Base-by-base conservation (phyloP, 2,329 filamentous ascomycete species). In the Ophiostoma australiae region DNA sequence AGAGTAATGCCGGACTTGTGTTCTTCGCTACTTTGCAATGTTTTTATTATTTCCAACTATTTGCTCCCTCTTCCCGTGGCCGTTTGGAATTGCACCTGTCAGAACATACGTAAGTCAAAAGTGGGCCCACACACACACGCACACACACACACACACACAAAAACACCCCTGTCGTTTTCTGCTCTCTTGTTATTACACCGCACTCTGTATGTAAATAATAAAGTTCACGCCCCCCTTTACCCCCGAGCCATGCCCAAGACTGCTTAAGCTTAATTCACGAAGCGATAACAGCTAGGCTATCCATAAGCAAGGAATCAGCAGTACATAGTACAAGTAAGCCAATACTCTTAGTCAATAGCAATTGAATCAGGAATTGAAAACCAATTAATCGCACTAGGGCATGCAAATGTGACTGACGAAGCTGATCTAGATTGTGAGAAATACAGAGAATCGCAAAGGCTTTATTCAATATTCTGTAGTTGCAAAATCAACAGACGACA, bases 181-280 rank as follows among this genome's bases (percentile, higher is more conserved):
- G 5, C 6, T 33, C 4, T 2, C 27, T 31, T 31, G 27, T 31
- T 31, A 31, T 31, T 31, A 31, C 27, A 63, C 13, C 20, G 39
- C 39, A 13, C 39, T 41, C 8, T 41, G 39, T 3, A 31, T 31
- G 27, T 31, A 41, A 61, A 23, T 27, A 65, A 63, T 63, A 58
- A 52, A 31, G 31, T 37, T 31, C 68, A 63, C 68, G 41, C 68
- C 63, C 68, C 68, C 63, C 35, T 39, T 39, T 39, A 39, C 72
- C 72, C 73, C 74, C 74, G 72, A 74, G 74, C 73, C 72, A 74
- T 73, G 73, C 72, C 72, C 70, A 72, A 74, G 41, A 72, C 75
- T 66, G 76, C 76, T 78, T 78, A 78, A 78, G 77, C 77, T 78
- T 78, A 77, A 75, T 77, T 73, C n/a, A 33, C 23, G n/a, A 31